phyloP scores from a whole-genome alignment of 2,329 filamentous ascomycete genomes.

The Hymenoscyphus fraxineus region DNA sequence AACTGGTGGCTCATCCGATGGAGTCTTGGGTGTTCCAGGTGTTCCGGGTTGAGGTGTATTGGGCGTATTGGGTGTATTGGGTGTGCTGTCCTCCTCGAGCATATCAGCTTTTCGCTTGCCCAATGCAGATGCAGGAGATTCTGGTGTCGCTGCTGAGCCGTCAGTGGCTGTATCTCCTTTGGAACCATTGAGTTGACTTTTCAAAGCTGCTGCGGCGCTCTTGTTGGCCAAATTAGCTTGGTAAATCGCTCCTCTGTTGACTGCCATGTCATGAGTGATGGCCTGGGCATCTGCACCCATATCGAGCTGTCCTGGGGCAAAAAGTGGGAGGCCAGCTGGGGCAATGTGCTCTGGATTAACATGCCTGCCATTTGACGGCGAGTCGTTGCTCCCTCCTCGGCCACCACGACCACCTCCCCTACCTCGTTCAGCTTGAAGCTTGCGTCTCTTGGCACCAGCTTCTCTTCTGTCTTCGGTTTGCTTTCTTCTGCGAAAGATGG shows the following conservation, averaged over 20 bases:
- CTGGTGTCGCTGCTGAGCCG: slow-evolving; percentile 12
- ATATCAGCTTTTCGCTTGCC: slow-evolving; percentile 76
- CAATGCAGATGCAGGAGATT: slow-evolving; percentile 47
- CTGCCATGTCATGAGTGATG: slow-evolving; percentile 83
- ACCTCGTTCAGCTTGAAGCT: slow-evolving; percentile 57
- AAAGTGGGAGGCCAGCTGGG: slow-evolving; percentile 50
- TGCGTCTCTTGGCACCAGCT: slow-evolving; percentile 73
- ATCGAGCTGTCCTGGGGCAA: slow-evolving; percentile 48
- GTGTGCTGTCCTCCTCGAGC: slow-evolving; percentile 56
- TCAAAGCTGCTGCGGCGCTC: slow-evolving; percentile 85
- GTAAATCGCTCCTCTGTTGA: slow-evolving; percentile 64
- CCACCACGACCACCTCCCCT: slow-evolving; percentile 36
- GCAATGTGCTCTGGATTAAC: slow-evolving; percentile 24
- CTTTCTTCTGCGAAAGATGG: slow-evolving; percentile 84
- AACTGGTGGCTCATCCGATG: slow-evolving; percentile 58
- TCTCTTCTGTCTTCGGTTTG: slow-evolving; percentile 81
- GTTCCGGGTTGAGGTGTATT: slow-evolving; percentile 36
- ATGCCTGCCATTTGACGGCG: slow-evolving; percentile 29
- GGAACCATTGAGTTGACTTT: slow-evolving; percentile 60
- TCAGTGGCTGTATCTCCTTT: slow-evolving; percentile 14
- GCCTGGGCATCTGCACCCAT: slow-evolving; percentile 54
- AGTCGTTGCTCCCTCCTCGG: slow-evolving; percentile 29
- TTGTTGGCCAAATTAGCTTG: slow-evolving; percentile 84
- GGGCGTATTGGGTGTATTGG: slow-evolving; percentile 52
- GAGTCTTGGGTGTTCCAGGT: slow-evolving; percentile 40